These are phyloP conservation scores for Gaeumannomyces sp. DNA, from an alignment of 2,329 filamentous ascomycete genomes.

Conservation along the genomic window DNA sequence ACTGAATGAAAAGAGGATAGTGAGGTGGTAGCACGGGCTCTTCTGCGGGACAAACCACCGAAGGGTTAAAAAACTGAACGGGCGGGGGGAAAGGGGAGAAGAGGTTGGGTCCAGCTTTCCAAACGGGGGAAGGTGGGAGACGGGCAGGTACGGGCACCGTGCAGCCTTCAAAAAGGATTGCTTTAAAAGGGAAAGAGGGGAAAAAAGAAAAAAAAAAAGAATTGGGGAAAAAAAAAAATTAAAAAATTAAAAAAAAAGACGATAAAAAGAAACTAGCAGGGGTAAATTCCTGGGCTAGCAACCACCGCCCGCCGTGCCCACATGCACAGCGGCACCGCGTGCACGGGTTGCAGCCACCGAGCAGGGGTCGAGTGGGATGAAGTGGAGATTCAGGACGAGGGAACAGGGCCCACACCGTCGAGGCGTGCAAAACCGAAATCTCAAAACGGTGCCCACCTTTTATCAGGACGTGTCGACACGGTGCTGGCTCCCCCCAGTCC, in stretches of 20 bases:
- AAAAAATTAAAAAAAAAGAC: slow-evolving; percentile 10
- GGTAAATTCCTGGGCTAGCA: slow-evolving; percentile 4
- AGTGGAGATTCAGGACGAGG: neutral
- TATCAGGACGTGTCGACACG: neutral
- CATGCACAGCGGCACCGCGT: slow-evolving; percentile 9
- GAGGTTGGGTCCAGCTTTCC: slow-evolving; percentile 21
- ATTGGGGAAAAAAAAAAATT: slow-evolving; percentile 8
- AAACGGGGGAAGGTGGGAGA: slow-evolving; percentile 23
- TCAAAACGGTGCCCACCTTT: slow-evolving; percentile 1
- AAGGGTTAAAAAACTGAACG: slow-evolving; percentile 30
- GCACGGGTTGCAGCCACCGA: slow-evolving; percentile 10
- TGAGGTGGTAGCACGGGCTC: slow-evolving; percentile 42
- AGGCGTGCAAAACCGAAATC: slow-evolving; percentile 5
- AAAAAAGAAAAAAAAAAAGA: neutral
- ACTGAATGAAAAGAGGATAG: slow-evolving; percentile 46
- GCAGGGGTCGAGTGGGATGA: neutral
- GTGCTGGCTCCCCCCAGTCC: neutral
- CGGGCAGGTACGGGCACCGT: slow-evolving; percentile 12
- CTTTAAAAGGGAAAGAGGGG: slow-evolving; percentile 1
- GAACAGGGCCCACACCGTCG: neutral
- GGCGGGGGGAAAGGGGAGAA: slow-evolving; percentile 23
- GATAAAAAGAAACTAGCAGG: slow-evolving; percentile 13
- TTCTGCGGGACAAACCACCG: slow-evolving; percentile 29
- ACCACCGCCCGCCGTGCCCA: neutral
- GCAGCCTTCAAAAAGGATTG: slow-evolving; percentile 8